Conservation (phyloP, 257 asterid genomes). For the Rehmannia glutinosa region DNA sequence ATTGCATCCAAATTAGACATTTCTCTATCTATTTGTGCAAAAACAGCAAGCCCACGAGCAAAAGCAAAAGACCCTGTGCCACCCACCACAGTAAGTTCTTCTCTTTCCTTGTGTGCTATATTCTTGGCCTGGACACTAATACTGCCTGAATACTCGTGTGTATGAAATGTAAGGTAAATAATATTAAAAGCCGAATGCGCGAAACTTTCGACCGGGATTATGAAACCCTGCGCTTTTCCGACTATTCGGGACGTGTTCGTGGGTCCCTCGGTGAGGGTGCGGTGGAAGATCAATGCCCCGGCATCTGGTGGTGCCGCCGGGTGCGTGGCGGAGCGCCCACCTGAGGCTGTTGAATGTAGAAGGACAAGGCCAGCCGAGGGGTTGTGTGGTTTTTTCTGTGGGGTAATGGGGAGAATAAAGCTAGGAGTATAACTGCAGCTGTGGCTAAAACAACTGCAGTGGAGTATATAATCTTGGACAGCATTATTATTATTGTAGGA, state of each 20-base stretch:
- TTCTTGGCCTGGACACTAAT: constrained; percentile 58
- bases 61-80: constrained; percentile 92
- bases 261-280: constrained; percentile 62
- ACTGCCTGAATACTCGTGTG: constrained; percentile 52
- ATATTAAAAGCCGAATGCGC: constrained; percentile 68
- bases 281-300: constrained; percentile 65
- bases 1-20: constrained; percentile 33
- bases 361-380: constrained; percentile 40
- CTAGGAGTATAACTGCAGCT: constrained; percentile 56
- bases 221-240: constrained; percentile 77
- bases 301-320: constrained; percentile 27
- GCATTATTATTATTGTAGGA: constrained; percentile 27
- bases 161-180: constrained; percentile 63
- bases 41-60: constrained; percentile 74
- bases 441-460: constrained; percentile 64
- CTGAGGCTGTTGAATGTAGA: constrained; percentile 69
- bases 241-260: constrained; percentile 56
- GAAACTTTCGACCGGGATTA: constrained; percentile 63
- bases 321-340: constrained; percentile 9
- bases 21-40: constrained; percentile 37
- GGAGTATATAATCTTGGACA: constrained; percentile 56
- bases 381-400: constrained; percentile 21
- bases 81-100: constrained; percentile 60
- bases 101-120: constrained; percentile 35
- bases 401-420: constrained; percentile 66